Percentiles rank a stretch among this genome's conserved stretches.
These are phyloP conservation scores for Exophiala sp. DNA, from an alignment of 2,329 filamentous ascomycete species.

Conservation along the genomic window DNA sequence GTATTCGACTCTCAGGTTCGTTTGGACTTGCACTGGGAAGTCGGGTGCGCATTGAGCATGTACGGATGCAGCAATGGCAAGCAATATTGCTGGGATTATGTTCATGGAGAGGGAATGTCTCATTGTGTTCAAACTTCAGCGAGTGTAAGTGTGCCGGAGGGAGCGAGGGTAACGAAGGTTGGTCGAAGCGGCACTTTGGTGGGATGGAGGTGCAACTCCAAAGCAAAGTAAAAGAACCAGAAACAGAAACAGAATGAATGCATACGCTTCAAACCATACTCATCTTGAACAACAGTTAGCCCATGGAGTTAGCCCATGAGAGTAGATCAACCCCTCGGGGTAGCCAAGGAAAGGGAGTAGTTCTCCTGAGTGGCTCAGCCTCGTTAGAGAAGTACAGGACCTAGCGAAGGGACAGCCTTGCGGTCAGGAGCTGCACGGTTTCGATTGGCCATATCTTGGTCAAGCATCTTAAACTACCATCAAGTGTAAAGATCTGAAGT, in stretches of 20 bases:
- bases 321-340: not conserved
- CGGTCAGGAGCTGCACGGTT: not conserved
- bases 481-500: too few relatives aligned
- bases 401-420: not conserved
- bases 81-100: slow-evolving; percentile 1
- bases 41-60: slow-evolving; percentile 17
- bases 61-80: slow-evolving; percentile 6
- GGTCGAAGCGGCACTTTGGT: not conserved
- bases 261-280: too few relatives aligned
- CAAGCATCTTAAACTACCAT: not conserved
- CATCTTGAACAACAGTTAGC: too few relatives aligned
- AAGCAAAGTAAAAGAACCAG: not conserved
- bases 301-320: too few relatives aligned
- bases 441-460: too few relatives aligned
- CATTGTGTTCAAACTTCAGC: slow-evolving; percentile 18
- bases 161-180: too few relatives aligned
- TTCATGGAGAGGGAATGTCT: not conserved
- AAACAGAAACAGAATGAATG: too few relatives aligned
- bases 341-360: not conserved
- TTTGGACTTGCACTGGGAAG: slow-evolving; percentile 17
- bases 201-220: not conserved
- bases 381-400: not conserved
- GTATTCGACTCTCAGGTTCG: slow-evolving; percentile 15
- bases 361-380: not conserved
- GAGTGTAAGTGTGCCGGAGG: too few relatives aligned